phyloP scores from a whole-genome alignment of 2,329 filamentous ascomycete genomes.

The Neopestalotiopsis sp. region DNA sequence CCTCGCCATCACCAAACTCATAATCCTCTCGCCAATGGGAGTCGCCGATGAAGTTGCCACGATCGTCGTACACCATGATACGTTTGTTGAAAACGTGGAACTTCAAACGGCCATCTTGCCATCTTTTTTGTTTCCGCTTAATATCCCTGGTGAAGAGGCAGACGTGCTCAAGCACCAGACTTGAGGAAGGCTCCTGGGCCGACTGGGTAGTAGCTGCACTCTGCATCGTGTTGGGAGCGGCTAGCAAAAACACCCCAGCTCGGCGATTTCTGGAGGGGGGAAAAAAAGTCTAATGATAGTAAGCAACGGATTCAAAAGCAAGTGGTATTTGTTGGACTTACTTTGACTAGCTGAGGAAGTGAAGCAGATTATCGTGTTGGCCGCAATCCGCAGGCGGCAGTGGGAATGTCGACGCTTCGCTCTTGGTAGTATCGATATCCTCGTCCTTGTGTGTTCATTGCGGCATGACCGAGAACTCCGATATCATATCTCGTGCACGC shows the following conservation, averaged over 20 bases:
- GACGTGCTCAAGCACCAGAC: conserved; percentile 79
- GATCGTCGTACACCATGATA: conserved; percentile 87
- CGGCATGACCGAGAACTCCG: too few species aligned
- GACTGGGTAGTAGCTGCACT: conserved; percentile 19
- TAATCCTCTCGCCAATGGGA: conserved; percentile 76
- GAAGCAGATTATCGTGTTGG: background rate
- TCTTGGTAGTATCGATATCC: too few species aligned
- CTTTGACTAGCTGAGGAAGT: background rate
- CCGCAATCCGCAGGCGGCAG: background rate
- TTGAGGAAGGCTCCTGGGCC: conserved; percentile 12
- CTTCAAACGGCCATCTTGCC: conserved; percentile 89
- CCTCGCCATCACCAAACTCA: conserved; percentile 80
- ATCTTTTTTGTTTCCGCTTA: conserved; percentile 85
- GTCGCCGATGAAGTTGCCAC: conserved; percentile 82
- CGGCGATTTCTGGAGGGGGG: background rate
- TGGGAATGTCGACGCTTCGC: background rate
- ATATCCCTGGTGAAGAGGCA: conserved; percentile 90
- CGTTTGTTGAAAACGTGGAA: conserved; percentile 92
- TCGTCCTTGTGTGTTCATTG: too few species aligned
- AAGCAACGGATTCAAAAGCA: too few species aligned
- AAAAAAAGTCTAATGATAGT: background rate
- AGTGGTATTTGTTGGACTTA: background rate
- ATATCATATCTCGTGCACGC: too few species aligned
- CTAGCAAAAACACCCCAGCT: conserved; percentile 24
- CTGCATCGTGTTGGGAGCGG: conserved; percentile 24